Evolutionary conservation across 495 filamentous ascomycete species (phyloP), one percentile per base, ranked within the genome.

Genomic region (Aspergillus campestris): DNA sequence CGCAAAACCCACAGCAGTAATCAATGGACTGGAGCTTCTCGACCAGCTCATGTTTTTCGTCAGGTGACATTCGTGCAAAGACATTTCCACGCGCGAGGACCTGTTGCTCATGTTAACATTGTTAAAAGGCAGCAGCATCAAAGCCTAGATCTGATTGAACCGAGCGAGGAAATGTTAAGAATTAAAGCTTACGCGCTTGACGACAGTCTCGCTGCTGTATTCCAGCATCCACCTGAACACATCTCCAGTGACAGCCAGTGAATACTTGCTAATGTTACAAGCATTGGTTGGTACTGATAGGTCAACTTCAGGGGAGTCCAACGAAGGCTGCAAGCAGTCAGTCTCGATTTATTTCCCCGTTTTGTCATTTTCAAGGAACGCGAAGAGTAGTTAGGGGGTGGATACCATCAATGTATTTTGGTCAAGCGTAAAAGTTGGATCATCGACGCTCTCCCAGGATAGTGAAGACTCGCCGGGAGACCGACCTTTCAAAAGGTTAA

Each of bases 1-100:
- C 94, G 52, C 94, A 99, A 64, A 99, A 99, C 14, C 94, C 90
- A 56, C 80, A 86, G 56, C 87, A 94, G 64, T 97, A 97, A 60
- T 89, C 92, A 46, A 99, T 84, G 50, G 87, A 89, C 57, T 99
- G 94, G 13, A 99, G 77, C 59, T 95, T 97, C 61, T 97, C 90
- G 9, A 99, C 89, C 8, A 99, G 72, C 59, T 99, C 94, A 61
- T 97, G 91, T 59, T 99, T 99, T 65, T 99, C 92, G 62, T 99
- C 94, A 0, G 94, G 94, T 11, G 90, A 96, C 94, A 99, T 99
- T 48, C 94, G 81, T 18, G 94, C 94, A 65, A 95, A 99, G 1
- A 99, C 86, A 69, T 92, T 92, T 18, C 89, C 89, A 44, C 79
- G 75, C 27, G 92, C 85, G 49, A 99, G 84, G 80, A 96, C 87